Conservation (phyloP, 352 stramenopile genomes). For the Discostella stelligera region DNA sequence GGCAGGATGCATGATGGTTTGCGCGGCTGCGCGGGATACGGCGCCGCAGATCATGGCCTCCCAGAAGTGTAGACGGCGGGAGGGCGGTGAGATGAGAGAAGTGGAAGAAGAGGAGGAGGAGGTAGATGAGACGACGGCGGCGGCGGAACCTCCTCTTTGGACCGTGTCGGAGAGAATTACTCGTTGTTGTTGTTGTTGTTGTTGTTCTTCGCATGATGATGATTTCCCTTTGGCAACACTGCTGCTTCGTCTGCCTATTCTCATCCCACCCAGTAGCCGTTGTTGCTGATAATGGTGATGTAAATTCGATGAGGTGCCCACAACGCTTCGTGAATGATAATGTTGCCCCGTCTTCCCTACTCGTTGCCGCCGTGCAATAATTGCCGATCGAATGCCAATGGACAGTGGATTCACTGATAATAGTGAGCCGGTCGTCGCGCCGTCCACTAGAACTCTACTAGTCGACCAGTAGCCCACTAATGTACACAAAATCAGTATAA, state of each 20-base stretch:
- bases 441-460: constrained; percentile 25
- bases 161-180: constrained; percentile 12
- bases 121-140: not conserved
- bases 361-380: constrained; percentile 25
- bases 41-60: constrained; percentile 84
- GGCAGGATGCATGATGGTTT: constrained; percentile 85
- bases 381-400: constrained; percentile 37
- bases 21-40: constrained; percentile 76
- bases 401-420: constrained; percentile 22
- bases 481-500: constrained; percentile 14
- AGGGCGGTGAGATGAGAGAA: not conserved
- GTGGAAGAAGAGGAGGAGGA: not conserved
- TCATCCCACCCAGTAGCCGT: not conserved
- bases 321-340: constrained; percentile 12
- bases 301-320: not conserved
- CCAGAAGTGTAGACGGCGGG: constrained; percentile 64
- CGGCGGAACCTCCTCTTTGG: constrained; percentile 14
- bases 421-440: not conserved
- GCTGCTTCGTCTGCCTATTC: constrained; percentile 6
- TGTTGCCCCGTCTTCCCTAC: constrained; percentile 11
- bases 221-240: not conserved
- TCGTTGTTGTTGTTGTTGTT: too few relatives aligned
- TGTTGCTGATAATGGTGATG: not conserved
- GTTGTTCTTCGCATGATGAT: not conserved
- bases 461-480: constrained; percentile 10